Conservation (phyloP, 352 stramenopile species). For the Phytopythium boreale region DNA sequence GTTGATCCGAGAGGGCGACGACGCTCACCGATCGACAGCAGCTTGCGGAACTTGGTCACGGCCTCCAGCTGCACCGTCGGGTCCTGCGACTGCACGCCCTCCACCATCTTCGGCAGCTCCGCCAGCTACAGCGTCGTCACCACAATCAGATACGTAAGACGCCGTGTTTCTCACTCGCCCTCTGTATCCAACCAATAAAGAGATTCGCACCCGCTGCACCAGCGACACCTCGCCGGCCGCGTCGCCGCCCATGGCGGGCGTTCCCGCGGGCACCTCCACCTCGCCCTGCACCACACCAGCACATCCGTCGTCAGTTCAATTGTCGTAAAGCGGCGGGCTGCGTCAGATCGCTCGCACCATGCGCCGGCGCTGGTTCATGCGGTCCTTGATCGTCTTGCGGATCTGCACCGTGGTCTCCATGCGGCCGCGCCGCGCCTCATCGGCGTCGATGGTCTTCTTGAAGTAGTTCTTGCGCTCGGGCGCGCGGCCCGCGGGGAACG, state of each 20-base stretch:
- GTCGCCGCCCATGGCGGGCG: constrained; percentile 28
- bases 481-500: constrained; percentile 62
- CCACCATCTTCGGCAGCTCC: constrained; percentile 93
- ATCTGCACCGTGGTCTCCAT: constrained; percentile 85
- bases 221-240: constrained; percentile 46
- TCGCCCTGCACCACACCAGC: constrained; percentile 11
- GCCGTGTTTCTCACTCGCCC: no score
- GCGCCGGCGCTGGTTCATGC: constrained; percentile 70
- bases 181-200: no score
- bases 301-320: neutral
- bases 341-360: constrained; percentile 36
- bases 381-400: constrained; percentile 81
- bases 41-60: constrained; percentile 97
- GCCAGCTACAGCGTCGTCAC: constrained; percentile 68
- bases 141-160: no score
- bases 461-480: constrained; percentile 76
- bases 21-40: constrained; percentile 94
- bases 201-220: constrained; percentile 48
- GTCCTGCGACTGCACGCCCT: constrained; percentile 91
- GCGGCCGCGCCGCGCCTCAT: constrained; percentile 68
- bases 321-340: neutral
- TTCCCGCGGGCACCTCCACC: constrained; percentile 18
- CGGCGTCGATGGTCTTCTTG: constrained; percentile 77
- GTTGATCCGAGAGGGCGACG: neutral
- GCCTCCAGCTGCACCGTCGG: constrained; percentile 92